Base-by-base conservation (phyloP, 495 filamentous ascomycete genomes). In the Penicillium longicatenatum region DNA sequence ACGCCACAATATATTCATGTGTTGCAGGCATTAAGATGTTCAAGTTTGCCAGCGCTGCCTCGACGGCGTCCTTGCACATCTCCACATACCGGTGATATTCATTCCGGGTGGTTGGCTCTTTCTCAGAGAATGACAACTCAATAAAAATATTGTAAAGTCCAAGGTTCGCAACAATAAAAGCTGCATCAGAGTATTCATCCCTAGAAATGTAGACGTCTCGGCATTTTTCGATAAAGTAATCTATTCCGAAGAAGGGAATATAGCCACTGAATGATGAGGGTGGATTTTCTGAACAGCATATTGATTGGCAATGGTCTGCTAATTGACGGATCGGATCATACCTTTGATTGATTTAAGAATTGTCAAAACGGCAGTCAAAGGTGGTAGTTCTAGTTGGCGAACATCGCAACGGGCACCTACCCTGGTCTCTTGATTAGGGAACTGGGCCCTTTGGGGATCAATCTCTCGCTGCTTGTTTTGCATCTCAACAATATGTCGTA, bases 141-240 rank as follows among this genome's bases (percentile, higher is more conserved):
- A 76, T 71, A 46, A 89, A 82, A 4, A 86, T 56, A 57, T 81
- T 80, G 43, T 82, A 83, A 4, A 89, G 68, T 0, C 80, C 78
- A 11, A 81, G 75, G 54, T 84, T 84, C 0, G 85, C 79, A 14
- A 81, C 70, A 22, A 85, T 80, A 52, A 84, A 85, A 0, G 77
- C 79, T 1, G 79, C 74, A 31, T 83, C 72, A 2, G 82, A 79
- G 58, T 77, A 79, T 16, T 85, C 80, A 7, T 86, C 82, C 1
- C 80, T 82, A 20, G 75, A 73, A 48, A 88, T 87, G 56, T 84
- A 88, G 0, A 87, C 72, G 55, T 78, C 74, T 5, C 81, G 80
- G 57, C 82, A 86, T 48, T 78, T 77, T n/a, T 83, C 79, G n/a
- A 72, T 70, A 49, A 88, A 85, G 41, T 80, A 75, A 1, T 84